Evolutionary conservation across 495 filamentous ascomycete species (phyloP).

Genomic region (Terfezia boudieri): DNA sequence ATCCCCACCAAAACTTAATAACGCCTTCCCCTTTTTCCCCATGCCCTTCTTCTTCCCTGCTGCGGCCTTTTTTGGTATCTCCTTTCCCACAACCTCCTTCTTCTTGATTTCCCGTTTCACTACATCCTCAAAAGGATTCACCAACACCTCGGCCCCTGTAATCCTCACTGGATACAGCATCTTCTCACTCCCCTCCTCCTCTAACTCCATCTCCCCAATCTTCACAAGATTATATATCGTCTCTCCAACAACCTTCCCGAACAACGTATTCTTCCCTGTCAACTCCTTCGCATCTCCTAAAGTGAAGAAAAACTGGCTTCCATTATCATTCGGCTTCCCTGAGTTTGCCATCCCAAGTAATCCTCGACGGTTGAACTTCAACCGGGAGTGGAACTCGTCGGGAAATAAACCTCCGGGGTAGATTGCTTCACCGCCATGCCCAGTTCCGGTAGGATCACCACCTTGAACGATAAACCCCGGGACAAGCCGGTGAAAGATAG

Average conservation of each 20-base stretch:
- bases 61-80: conserved; percentile 20
- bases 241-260: conserved; percentile 78
- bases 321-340: conserved; percentile 52
- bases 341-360: conserved; percentile 84
- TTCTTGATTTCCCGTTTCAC: conserved; percentile 35
- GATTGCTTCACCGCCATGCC: conserved; percentile 73
- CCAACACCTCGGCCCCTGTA: conserved; percentile 55
- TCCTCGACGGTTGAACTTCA: conserved; percentile 83
- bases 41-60: conserved; percentile 35
- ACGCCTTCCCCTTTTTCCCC: conserved; percentile 49
- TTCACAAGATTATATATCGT: conserved; percentile 88
- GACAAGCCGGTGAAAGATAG: conserved; percentile 80
- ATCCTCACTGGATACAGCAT: conserved; percentile 75
- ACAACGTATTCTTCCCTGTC: conserved; percentile 73
- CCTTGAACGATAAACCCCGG: conserved; percentile 87
- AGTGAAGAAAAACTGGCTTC: conserved; percentile 94
- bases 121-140: conserved; percentile 80
- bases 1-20: conserved; percentile 79
- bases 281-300: conserved; percentile 63
- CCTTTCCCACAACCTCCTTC: conserved; percentile 22
- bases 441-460: conserved; percentile 65
- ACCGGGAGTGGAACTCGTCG: conserved; percentile 75
- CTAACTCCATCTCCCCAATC: conserved; percentile 69
- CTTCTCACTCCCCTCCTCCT: conserved; percentile 48
- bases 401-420: conserved; percentile 67